phyloP scores from a whole-genome alignment of 768 basidiomycete species.

The Mycena filopes region DNA sequence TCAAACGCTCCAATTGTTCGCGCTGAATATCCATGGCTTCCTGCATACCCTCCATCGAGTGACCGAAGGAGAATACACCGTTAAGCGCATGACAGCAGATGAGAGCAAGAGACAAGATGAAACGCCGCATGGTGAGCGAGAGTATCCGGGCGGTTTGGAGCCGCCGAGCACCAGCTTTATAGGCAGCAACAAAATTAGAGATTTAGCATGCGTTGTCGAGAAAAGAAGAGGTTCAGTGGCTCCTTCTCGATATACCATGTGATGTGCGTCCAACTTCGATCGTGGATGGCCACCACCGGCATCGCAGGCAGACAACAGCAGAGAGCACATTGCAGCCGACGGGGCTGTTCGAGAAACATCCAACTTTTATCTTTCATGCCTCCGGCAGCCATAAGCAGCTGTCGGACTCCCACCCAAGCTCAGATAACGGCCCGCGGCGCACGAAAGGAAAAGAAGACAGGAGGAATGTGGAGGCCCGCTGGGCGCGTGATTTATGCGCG shows the following conservation, averaged over 20 bases:
- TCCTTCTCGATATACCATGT: too few species aligned
- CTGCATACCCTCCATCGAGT: constrained; percentile 52
- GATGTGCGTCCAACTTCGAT: not conserved
- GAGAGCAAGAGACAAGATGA: constrained; percentile 21
- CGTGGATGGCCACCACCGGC: constrained; percentile 11
- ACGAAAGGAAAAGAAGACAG: constrained; percentile 7
- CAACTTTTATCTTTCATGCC: not conserved
- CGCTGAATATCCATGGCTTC: constrained; percentile 57
- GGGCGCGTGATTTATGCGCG: constrained; percentile 10
- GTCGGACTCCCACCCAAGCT: constrained; percentile 9
- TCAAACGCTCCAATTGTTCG: constrained; percentile 55
- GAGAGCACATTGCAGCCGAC: not conserved
- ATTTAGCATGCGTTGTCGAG: constrained; percentile 12
- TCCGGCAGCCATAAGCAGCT: not conserved
- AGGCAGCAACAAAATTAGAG: constrained; percentile 20
- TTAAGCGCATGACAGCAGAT: constrained; percentile 15
- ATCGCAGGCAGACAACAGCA: not conserved
- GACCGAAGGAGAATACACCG: constrained; percentile 38
- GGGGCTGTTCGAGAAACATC: not conserved
- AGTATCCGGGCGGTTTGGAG: not conserved
- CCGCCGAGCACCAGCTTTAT: constrained; percentile 12
- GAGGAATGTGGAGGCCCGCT: constrained; percentile 25
- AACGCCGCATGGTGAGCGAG: constrained; percentile 26
- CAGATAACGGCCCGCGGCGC: constrained; percentile 25
- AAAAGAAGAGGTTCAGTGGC: constrained; percentile 3